Conservation (phyloP, 1,284 basidiomycete genomes). For the Cerioporus squamosus region DNA sequence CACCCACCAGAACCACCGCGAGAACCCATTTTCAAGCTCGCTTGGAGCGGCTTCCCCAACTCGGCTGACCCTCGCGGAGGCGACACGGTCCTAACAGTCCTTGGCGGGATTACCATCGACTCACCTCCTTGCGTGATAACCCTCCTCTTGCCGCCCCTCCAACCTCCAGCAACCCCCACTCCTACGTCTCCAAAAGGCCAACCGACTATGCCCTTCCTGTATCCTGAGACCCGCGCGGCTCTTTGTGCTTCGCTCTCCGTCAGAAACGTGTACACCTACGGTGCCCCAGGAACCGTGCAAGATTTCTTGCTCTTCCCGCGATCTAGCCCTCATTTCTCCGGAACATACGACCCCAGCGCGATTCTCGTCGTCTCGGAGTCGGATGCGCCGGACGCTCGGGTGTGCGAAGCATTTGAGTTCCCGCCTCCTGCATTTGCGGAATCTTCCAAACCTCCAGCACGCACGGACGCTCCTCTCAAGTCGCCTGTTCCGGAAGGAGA, state of each 20-base stretch:
- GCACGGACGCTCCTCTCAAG: background rate
- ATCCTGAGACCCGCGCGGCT: conserved; percentile 52
- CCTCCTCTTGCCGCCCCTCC: conserved; percentile 75
- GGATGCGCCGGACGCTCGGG: conserved; percentile 40
- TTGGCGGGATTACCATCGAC: conserved; percentile 71
- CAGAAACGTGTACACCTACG: conserved; percentile 63
- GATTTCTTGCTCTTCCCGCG: conserved; percentile 83
- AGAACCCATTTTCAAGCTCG: conserved; percentile 89
- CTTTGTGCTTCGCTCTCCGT: conserved; percentile 68
- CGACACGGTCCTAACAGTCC: conserved; percentile 73
- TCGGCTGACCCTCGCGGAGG: conserved; percentile 66
- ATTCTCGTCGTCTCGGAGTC: conserved; percentile 59
- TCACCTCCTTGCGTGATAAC: conserved; percentile 72
- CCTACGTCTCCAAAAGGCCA: conserved; percentile 39
- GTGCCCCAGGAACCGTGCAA: conserved; percentile 64
- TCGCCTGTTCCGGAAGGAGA: conserved; percentile 1
- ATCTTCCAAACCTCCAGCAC: conserved; percentile 4
- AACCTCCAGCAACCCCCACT: conserved; percentile 59
- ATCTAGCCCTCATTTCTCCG: conserved; percentile 72
- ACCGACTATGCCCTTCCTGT: conserved; percentile 5
- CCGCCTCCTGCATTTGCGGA: conserved; percentile 54
- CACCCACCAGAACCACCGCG: conserved; percentile 36
- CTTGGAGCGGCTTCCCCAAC: conserved; percentile 81
- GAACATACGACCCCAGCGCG: conserved; percentile 71
- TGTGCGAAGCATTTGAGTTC: conserved; percentile 56